Percentiles rank a stretch among this genome's conserved stretches.
Evolutionary conservation across 2,329 filamentous ascomycete species (phyloP).

Genomic region (Colletotrichum somersetense): DNA sequence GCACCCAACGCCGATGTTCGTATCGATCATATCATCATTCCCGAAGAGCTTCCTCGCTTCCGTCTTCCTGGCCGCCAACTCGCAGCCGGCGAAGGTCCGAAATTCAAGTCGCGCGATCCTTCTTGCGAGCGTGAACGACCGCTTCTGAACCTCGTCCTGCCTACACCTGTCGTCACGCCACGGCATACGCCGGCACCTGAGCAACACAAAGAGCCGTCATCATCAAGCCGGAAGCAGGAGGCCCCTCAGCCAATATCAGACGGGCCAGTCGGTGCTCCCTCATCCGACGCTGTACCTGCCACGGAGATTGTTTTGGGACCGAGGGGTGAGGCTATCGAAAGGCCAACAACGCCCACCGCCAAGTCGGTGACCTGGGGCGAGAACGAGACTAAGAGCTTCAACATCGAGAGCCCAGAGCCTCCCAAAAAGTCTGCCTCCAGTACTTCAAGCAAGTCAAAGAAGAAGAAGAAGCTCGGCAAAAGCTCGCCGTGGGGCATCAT

Average conservation of each 20-base stretch:
- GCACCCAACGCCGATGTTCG: conserved; percentile 73
- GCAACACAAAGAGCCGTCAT: conserved; percentile 42
- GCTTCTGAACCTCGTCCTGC: conserved; percentile 70
- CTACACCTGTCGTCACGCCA: conserved; percentile 69
- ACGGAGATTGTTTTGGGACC: conserved; percentile 55
- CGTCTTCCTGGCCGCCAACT: conserved; percentile 45
- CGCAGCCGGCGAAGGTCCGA: conserved; percentile 47
- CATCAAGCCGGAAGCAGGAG: conserved; percentile 37
- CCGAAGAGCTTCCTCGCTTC: conserved; percentile 61
- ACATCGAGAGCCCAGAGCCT: conserved; percentile 68
- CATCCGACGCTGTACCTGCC: conserved; percentile 44
- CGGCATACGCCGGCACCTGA: conserved; percentile 46
- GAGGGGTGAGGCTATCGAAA: conserved; percentile 58
- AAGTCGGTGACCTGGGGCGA: conserved; percentile 75
- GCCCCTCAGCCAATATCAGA: conserved; percentile 14
- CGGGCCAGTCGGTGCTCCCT: conserved; percentile 25
- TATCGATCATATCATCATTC: conserved; percentile 70
- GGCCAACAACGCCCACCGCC: conserved; percentile 59
- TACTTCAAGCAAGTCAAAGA: conserved; percentile 44
- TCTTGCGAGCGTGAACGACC: conserved; percentile 69
- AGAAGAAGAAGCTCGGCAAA: conserved; percentile 52
- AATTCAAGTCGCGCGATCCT: conserved; percentile 63
- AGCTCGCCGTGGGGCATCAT: conserved; percentile 66
- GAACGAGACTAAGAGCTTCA: conserved; percentile 74
- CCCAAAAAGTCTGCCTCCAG: conserved; percentile 50